phyloP scores from a whole-genome alignment of 2,329 filamentous ascomycete species.

The Beauveria brongniartii region DNA sequence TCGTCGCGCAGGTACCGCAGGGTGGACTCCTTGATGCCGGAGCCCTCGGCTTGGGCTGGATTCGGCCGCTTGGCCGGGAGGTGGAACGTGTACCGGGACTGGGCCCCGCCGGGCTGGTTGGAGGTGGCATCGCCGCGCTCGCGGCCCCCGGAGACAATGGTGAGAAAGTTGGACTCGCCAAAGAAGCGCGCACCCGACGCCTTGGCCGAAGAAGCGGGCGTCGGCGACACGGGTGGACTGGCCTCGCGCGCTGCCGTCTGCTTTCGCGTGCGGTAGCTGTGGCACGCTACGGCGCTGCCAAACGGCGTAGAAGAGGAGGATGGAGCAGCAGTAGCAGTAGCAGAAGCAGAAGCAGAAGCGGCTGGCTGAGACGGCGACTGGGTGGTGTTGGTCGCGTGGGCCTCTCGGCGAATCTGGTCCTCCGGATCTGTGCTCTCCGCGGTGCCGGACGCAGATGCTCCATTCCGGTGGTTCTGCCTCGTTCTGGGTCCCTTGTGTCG shows the following conservation, averaged over 20 bases:
- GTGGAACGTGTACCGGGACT: conserved; percentile 22
- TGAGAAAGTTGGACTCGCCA: conserved; percentile 32
- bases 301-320: not conserved
- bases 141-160: conserved; percentile 22
- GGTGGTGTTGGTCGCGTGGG: not conserved
- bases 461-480: not conserved
- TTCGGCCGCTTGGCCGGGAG: conserved; percentile 21
- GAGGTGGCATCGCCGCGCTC: not conserved
- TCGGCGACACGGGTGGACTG: not conserved
- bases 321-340: not conserved
- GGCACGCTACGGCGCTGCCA: not conserved
- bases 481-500: conserved; percentile 8
- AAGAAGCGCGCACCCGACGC: conserved; percentile 26
- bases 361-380: not conserved
- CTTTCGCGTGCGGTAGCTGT: conserved; percentile 7
- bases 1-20: conserved; percentile 41
- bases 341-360: too few relatives aligned
- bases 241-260: conserved; percentile 10
- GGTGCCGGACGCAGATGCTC: not conserved
- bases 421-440: conserved; percentile 7
- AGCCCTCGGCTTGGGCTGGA: conserved; percentile 14
- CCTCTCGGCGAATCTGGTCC: conserved; percentile 3
- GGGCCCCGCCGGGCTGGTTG: conserved; percentile 13
- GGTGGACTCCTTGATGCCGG: conserved; percentile 37
- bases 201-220: conserved; percentile 14